Conservation (phyloP, 306 rosid genomes). For the Abrus precatorius region DNA sequence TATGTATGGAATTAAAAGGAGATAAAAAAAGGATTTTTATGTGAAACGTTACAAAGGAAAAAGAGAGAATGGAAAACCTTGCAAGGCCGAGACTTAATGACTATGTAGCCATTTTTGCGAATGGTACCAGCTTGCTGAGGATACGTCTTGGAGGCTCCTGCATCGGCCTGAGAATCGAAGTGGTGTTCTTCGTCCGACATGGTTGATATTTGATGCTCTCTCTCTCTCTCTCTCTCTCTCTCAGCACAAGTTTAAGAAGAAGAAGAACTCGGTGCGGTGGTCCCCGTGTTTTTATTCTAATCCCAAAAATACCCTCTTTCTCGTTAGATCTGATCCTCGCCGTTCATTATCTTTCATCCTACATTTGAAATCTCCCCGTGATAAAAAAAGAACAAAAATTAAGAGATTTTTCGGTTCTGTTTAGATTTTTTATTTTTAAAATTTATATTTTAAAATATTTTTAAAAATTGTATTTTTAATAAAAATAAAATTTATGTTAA, state of each 20-base stretch:
- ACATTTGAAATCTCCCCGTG: too few relatives aligned
- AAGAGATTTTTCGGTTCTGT: too few relatives aligned
- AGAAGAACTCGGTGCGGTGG: slow-evolving; percentile 28
- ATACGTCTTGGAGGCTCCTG: slow-evolving; percentile 78
- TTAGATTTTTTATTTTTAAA: too few relatives aligned
- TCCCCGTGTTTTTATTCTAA: slow-evolving; percentile 25
- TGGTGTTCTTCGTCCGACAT: slow-evolving; percentile 87
- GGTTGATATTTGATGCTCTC: not conserved
- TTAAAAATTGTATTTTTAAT: too few relatives aligned
- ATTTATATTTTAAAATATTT: too few relatives aligned
- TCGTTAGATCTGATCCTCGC: not conserved
- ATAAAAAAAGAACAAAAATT: too few relatives aligned
- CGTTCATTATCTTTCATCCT: not conserved
- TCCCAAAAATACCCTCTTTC: not conserved
- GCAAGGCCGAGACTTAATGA: slow-evolving; percentile 77
- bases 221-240: not conserved
- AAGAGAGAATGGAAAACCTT: slow-evolving; percentile 50
- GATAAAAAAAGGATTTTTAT: not conserved
- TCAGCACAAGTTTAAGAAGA: not conserved
- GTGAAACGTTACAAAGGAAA: too few relatives aligned
- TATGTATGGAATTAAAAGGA: too few relatives aligned
- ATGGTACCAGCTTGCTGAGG: slow-evolving; percentile 81
- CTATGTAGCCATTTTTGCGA: slow-evolving; percentile 77
- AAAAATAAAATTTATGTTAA: too few relatives aligned
- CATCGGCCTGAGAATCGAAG: slow-evolving; percentile 73